Conservation (phyloP, 345 rosid genomes). For the Raphanus raphanistrum region DNA sequence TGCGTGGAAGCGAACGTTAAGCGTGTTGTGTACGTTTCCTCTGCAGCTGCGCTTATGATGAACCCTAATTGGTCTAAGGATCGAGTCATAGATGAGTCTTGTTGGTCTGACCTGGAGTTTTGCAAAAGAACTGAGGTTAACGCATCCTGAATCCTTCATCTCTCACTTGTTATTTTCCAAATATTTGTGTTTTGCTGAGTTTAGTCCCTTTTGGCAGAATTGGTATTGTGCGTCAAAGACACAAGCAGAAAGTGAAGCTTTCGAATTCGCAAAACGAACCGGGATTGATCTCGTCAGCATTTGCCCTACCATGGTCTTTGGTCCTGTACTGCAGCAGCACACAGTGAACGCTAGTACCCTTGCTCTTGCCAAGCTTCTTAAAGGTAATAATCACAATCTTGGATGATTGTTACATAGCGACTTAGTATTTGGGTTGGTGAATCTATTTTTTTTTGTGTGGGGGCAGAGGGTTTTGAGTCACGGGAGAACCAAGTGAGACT, state of each 20-base stretch:
- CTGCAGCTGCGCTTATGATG: conserved; percentile 47
- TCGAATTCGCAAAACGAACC: conserved; percentile 51
- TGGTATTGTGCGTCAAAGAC: conserved; percentile 78
- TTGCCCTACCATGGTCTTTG: conserved; percentile 56
- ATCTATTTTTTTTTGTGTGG: neutral
- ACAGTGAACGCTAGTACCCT: conserved; percentile 55
- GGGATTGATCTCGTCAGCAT: conserved; percentile 60
- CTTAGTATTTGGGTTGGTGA: conserved; percentile 16
- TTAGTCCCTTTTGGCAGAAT: conserved; percentile 43
- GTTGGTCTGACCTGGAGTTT: conserved; percentile 67
- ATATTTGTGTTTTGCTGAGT: neutral
- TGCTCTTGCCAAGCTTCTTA: conserved; percentile 53
- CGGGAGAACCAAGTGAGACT: conserved; percentile 36
- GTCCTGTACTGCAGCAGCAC: conserved; percentile 66
- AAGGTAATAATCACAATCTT: conserved; percentile 43
- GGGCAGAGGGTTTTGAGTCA: conserved; percentile 48
- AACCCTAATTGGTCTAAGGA: conserved; percentile 61
- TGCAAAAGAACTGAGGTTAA: conserved; percentile 52
- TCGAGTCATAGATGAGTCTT: conserved; percentile 51
- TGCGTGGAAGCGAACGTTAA: conserved; percentile 56
- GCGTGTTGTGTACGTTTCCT: conserved; percentile 70
- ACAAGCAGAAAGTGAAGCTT: conserved; percentile 70
- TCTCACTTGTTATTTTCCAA: neutral
- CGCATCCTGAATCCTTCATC: conserved; percentile 3
- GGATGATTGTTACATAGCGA: neutral